Evolutionary conservation across 1,139 yeast genomes (phyloP).

Genomic region (Maudiozyma humilis): DNA sequence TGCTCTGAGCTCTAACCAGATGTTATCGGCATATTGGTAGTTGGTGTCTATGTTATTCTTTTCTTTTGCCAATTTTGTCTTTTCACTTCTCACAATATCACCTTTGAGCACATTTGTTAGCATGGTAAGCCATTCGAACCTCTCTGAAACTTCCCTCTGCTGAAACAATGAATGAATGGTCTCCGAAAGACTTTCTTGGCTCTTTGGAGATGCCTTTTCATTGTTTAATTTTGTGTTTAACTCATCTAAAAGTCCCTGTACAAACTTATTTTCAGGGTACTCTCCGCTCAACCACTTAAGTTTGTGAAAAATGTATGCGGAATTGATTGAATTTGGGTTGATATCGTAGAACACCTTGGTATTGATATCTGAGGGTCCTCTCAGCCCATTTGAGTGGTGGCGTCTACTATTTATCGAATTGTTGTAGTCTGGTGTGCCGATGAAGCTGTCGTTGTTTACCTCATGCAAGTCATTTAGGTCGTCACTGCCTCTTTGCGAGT

Average conservation of each 20-base stretch:
- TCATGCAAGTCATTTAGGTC: constrained; percentile 3
- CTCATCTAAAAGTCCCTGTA: constrained; percentile 13
- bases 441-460: constrained; percentile 17
- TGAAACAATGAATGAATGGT: constrained; percentile 16
- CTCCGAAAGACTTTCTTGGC: not conserved
- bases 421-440: constrained; percentile 11
- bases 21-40: constrained; percentile 55
- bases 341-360: not conserved
- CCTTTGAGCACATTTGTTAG: constrained; percentile 84
- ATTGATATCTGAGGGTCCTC: not conserved
- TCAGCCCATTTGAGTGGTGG: not conserved
- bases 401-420: constrained; percentile 2
- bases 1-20: constrained; percentile 69
- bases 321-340: constrained; percentile 11
- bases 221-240: constrained; percentile 8
- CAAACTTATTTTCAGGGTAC: constrained; percentile 12
- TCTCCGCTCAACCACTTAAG: constrained; percentile 24
- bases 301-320: constrained; percentile 18
- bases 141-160: constrained; percentile 63
- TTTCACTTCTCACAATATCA: constrained; percentile 86
- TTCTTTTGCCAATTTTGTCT: constrained; percentile 59
- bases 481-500: constrained; percentile 14
- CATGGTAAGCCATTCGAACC: constrained; percentile 97
- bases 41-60: constrained; percentile 37
- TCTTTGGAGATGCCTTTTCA: not conserved